Conservation (phyloP, 208 protist species). For the Trypanosoma lewisi region DNA sequence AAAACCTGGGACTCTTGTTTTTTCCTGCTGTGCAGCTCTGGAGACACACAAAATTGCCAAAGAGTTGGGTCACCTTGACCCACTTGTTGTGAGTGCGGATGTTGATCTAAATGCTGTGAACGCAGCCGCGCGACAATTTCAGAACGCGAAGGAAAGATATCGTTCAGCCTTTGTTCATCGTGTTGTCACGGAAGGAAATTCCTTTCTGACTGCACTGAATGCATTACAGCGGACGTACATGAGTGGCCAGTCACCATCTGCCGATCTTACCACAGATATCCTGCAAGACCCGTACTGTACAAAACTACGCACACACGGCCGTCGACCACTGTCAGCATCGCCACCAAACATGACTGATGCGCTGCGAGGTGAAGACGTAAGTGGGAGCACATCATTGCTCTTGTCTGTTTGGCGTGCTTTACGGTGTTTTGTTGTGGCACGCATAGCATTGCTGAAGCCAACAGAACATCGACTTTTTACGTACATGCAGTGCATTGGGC, state of each 20-base stretch:
- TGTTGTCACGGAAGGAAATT: conserved; percentile 17
- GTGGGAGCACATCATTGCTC: conserved; percentile 19
- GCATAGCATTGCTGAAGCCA: background rate
- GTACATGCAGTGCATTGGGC: conserved; percentile 20
- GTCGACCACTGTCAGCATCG: background rate
- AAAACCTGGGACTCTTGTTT: conserved; percentile 42
- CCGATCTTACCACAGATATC: background rate
- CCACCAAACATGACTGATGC: conserved; percentile 1
- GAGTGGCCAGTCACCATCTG: background rate
- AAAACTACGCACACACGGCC: background rate
- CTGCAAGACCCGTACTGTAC: background rate
- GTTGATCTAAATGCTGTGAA: conserved; percentile 25
- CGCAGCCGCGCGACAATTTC: conserved; percentile 1
- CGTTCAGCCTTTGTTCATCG: conserved; percentile 12
- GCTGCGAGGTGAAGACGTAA: conserved; percentile 8
- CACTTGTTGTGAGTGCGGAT: conserved; percentile 40
- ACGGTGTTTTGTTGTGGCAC: conserved; percentile 20
- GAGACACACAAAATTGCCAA: conserved; percentile 46
- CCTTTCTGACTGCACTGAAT: conserved; percentile 15
- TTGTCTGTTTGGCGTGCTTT: conserved; percentile 25
- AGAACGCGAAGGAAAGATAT: background rate
- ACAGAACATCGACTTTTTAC: conserved; percentile 23
- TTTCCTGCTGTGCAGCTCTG: conserved; percentile 60
- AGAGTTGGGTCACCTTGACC: conserved; percentile 44
- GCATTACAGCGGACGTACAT: conserved; percentile 11